Base-by-base conservation (phyloP, 805 yeast genomes). In the Brettanomyces naardenensis region DNA sequence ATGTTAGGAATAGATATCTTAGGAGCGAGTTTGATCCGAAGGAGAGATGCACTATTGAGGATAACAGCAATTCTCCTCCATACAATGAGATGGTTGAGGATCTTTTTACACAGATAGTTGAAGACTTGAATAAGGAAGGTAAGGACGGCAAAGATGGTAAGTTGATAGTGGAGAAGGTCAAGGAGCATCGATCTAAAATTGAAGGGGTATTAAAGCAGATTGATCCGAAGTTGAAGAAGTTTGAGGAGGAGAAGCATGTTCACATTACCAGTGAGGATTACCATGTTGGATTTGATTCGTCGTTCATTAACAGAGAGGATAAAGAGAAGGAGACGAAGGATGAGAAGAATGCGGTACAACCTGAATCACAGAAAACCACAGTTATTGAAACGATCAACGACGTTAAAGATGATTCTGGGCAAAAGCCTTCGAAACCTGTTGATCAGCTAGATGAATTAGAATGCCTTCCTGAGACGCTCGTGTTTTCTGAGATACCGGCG, bases 71-170 rank as follows among this genome's bases (percentile, higher is more conserved):
- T 39, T 58, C 70, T 3, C 74, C 88, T 18, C 73, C 88, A 2
- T 89, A 85, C 54, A 83, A 81, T 54, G 97, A 88, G 52, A 89
- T 90, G 97, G 77, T 90, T 35, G 95, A 84, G 56, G 95, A 87
- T 56, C 68, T 94, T 49, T 73, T 90, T 48, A 71, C 71, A n/a
- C 95, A 87, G 55, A 66, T 89, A 45, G 73, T 68, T 33, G 72
- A 68, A 14, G 92, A 86, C 49, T 58, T 74, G 17, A 59, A 58
- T 36, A 69, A 68, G 44, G 73, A 61, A 29, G 71, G 68, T 17
- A 64, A 65, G 20, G 72, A 73, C 36, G 71, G 73, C 4, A 62
- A 63, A 0, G 54, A 59, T 4, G 65, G 60, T 1, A 57, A 57
- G 25, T 51, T 65, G 28, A 48, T 66, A 13, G 54, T 64, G 19